phyloP scores from a whole-genome alignment of 129 eudicot species.

The Arctium lappa region DNA sequence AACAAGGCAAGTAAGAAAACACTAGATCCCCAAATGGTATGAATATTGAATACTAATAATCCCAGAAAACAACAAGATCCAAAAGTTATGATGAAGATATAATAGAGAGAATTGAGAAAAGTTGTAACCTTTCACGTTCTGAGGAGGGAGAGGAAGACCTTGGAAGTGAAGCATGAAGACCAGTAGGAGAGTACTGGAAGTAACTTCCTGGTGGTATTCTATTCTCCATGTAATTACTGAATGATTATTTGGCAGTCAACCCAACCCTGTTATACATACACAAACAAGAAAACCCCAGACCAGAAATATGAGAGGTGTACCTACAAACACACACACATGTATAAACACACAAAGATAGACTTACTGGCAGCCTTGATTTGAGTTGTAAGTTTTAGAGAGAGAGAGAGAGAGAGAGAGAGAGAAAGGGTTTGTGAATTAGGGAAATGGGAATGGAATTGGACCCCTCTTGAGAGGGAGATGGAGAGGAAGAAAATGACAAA shows the following conservation, averaged over 20 bases:
- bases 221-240: conserved; percentile 46
- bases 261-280: conserved; percentile 1
- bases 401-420: background rate
- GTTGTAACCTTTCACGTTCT: conserved; percentile 65
- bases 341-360: background rate
- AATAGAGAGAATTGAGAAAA: background rate
- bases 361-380: conserved; percentile 18
- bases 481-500: conserved; percentile 40
- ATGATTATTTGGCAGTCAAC: conserved; percentile 11
- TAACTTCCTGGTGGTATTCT: conserved; percentile 73
- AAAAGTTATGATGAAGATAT: conserved; percentile 1
- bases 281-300: background rate
- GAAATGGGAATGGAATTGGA: conserved; percentile 32
- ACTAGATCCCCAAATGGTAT: conserved; percentile 18
- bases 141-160: conserved; percentile 62
- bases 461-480: conserved; percentile 34
- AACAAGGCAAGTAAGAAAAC: background rate
- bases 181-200: conserved; percentile 81
- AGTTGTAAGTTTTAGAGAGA: conserved; percentile 6
- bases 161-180: conserved; percentile 54
- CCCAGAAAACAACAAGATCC: conserved; percentile 33
- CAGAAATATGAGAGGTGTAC: background rate
- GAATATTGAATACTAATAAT: conserved; percentile 3
- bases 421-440: conserved; percentile 13
- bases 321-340: background rate